A percentile compares a stretch with the other conserved stretches of the same genome.
phyloP scores from a whole-genome alignment of 306 rosid species.

The Trichosanthes truncata region DNA sequence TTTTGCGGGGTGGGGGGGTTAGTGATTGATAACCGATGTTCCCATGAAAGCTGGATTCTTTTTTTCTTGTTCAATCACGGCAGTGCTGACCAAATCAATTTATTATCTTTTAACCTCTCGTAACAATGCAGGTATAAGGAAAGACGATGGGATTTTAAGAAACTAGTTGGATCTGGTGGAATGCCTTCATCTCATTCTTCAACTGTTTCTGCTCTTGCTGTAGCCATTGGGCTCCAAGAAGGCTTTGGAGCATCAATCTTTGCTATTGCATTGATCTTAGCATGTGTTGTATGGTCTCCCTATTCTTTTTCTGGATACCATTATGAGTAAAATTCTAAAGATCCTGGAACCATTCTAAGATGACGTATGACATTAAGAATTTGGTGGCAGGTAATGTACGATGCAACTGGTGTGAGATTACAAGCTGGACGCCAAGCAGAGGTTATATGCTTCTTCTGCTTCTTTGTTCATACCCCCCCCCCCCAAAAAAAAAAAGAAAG shows the following conservation, averaged over 20 bases:
- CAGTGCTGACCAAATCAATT: not conserved
- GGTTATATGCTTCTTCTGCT: constrained; percentile 31
- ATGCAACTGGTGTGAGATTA: constrained; percentile 96
- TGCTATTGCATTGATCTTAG: constrained; percentile 67
- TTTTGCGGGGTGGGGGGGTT: not conserved
- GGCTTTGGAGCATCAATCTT: constrained; percentile 80
- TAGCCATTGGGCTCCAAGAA: constrained; percentile 80
- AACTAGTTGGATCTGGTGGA: constrained; percentile 88
- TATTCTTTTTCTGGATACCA: not conserved
- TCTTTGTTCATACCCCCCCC: not conserved
- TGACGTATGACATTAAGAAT: constrained; percentile 27
- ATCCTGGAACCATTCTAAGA: not conserved
- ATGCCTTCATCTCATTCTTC: constrained; percentile 99
- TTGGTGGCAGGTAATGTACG: constrained; percentile 91
- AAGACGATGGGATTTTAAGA: constrained; percentile 84
- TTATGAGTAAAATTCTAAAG: not conserved
- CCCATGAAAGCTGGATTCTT: not conserved
- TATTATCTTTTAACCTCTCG: constrained; percentile 26
- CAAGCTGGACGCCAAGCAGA: constrained; percentile 99
- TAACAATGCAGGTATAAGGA: constrained; percentile 70
- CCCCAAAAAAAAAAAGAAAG: not conserved
- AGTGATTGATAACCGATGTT: not conserved
- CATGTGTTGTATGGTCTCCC: constrained; percentile 58
- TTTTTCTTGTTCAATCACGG: not conserved
- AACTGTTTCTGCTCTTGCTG: constrained; percentile 84